A percentile compares a stretch with the other conserved stretches of the same genome.
Conservation (phyloP, 345 rosid species). For the Turritis glabra region DNA sequence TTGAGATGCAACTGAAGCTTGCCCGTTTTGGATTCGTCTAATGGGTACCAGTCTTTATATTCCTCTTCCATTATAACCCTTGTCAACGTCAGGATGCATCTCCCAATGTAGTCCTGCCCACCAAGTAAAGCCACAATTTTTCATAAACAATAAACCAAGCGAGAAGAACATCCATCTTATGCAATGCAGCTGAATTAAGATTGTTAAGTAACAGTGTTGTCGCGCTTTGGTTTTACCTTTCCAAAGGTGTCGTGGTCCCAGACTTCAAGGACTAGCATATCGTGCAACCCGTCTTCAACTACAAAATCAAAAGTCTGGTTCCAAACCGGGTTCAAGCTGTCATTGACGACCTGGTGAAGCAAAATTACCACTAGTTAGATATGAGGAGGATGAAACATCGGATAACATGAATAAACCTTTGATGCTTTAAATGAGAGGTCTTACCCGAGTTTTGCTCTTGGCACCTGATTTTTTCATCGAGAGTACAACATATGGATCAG, state of each 20-base stretch:
- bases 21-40: slow-evolving; percentile 78
- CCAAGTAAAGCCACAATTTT: background rate
- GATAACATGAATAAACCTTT: slow-evolving; percentile 1
- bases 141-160: background rate
- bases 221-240: slow-evolving; percentile 58
- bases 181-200: background rate
- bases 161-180: background rate
- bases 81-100: slow-evolving; percentile 94
- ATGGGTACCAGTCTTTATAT: slow-evolving; percentile 58
- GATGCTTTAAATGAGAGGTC: slow-evolving; percentile 23
- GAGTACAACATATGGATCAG: slow-evolving; percentile 87
- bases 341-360: slow-evolving; percentile 74
- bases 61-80: slow-evolving; percentile 90
- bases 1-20: slow-evolving; percentile 67
- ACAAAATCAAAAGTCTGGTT: slow-evolving; percentile 97
- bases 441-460: slow-evolving; percentile 78
- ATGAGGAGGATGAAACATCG: background rate
- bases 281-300: slow-evolving; percentile 96
- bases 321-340: slow-evolving; percentile 94
- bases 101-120: slow-evolving; percentile 87
- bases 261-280: slow-evolving; percentile 89
- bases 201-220: background rate
- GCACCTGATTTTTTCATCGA: slow-evolving; percentile 85
- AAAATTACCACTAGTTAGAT: background rate
- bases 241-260: slow-evolving; percentile 99